Evolutionary conservation across 1,284 basidiomycete species (phyloP).

Genomic region (Trichosporon sp.): DNA sequence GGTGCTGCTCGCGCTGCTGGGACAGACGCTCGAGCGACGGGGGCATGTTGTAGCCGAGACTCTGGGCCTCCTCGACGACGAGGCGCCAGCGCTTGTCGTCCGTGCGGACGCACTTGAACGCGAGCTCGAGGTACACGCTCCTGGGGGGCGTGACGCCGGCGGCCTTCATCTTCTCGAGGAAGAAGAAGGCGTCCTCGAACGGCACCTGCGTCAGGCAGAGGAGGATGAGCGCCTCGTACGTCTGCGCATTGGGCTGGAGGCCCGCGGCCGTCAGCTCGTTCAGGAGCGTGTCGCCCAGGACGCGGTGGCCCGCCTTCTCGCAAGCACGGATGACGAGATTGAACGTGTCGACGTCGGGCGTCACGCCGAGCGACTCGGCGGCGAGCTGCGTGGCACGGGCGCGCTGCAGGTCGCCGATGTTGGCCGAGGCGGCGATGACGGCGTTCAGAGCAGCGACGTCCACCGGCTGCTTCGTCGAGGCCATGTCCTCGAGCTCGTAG

Average conservation of each 20-base stretch:
- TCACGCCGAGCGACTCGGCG: conserved; percentile 63
- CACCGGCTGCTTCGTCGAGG: conserved; percentile 61
- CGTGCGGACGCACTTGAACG: conserved; percentile 63
- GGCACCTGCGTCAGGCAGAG: conserved; percentile 69
- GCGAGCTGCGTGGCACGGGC: conserved; percentile 75
- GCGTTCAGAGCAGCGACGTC: conserved; percentile 67
- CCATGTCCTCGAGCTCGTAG: conserved; percentile 66
- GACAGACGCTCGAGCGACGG: not conserved
- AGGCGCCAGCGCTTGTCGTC: conserved; percentile 68
- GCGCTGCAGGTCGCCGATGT: conserved; percentile 70
- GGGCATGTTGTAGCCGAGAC: conserved; percentile 57
- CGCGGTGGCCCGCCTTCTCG: conserved; percentile 48
- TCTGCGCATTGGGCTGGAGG: conserved; percentile 63
- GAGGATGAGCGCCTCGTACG: conserved; percentile 68
- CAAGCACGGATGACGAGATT: conserved; percentile 71
- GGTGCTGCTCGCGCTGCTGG: not conserved
- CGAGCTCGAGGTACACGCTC: conserved; percentile 66
- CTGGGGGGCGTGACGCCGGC: conserved; percentile 63
- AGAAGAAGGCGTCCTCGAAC: conserved; percentile 85
- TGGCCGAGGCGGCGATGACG: conserved; percentile 66
- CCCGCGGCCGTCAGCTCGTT: conserved; percentile 41
- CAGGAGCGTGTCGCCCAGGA: conserved; percentile 49
- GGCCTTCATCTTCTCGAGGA: conserved; percentile 81
- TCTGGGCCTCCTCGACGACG: conserved; percentile 71
- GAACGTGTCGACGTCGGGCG: conserved; percentile 68